phyloP scores from a whole-genome alignment of 2,329 filamentous ascomycete species.

The Dichotomopilus funicola region DNA sequence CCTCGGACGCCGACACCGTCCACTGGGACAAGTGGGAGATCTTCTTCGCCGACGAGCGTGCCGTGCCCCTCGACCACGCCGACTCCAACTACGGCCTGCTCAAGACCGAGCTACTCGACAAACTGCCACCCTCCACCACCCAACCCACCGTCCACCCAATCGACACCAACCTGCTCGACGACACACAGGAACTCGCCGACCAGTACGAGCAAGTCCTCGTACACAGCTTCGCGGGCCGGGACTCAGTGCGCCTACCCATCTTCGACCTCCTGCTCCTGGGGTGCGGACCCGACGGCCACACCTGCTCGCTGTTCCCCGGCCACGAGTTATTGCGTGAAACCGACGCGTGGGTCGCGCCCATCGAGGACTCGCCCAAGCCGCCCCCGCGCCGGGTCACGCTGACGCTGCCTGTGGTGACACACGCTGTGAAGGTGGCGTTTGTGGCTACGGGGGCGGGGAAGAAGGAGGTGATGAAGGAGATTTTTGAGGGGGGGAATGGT shows the following conservation, averaged over 20 bases:
- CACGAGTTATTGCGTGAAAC: slow-evolving; percentile 81
- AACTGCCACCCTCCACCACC: slow-evolving; percentile 64
- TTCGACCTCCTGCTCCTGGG: slow-evolving; percentile 93
- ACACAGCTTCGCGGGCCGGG: slow-evolving; percentile 77
- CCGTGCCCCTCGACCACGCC: slow-evolving; percentile 81
- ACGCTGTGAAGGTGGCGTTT: slow-evolving; percentile 81
- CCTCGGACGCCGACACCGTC: slow-evolving; percentile 52
- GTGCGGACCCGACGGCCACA: slow-evolving; percentile 93
- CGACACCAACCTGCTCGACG: slow-evolving; percentile 56
- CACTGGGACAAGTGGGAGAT: slow-evolving; percentile 90
- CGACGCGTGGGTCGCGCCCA: slow-evolving; percentile 85
- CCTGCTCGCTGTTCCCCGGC: slow-evolving; percentile 90
- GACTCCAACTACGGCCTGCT: slow-evolving; percentile 93
- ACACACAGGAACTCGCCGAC: slow-evolving; percentile 88
- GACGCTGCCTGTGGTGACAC: slow-evolving; percentile 82
- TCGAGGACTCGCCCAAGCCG: slow-evolving; percentile 91
- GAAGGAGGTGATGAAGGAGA: slow-evolving; percentile 85
- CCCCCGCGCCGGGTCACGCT: slow-evolving; percentile 86
- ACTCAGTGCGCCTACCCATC: slow-evolving; percentile 88
- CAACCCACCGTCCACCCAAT: slow-evolving; percentile 73
- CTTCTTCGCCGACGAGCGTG: slow-evolving; percentile 97
- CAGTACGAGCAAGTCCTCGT: slow-evolving; percentile 88
- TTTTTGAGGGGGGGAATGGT: slow-evolving; percentile 76
- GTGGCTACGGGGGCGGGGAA: slow-evolving; percentile 85
- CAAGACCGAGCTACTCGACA: slow-evolving; percentile 80